These are phyloP conservation scores for Oropetium thomaeum DNA, from an alignment of 176 grass and related monocot species.

Conservation along the genomic window DNA sequence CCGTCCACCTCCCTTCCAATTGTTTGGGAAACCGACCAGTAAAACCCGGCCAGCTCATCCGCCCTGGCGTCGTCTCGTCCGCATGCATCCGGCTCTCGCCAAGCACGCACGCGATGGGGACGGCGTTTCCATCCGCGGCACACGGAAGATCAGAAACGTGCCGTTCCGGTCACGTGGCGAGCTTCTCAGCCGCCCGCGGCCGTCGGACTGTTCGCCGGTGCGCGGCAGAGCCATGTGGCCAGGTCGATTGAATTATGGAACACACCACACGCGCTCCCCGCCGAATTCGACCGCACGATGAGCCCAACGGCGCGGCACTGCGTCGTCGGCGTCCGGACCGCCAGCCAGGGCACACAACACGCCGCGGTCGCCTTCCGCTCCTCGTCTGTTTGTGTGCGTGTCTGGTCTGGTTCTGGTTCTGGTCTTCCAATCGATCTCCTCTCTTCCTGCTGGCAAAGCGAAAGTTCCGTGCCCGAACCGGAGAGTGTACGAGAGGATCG, in stretches of 20 bases:
- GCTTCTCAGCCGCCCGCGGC: neutral
- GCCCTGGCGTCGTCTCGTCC: neutral
- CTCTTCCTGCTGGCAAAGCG: neutral
- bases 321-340: too few relatives aligned
- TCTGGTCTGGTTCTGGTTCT: too few relatives aligned
- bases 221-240: neutral
- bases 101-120: too few relatives aligned
- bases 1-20: neutral
- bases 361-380: neutral
- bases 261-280: neutral
- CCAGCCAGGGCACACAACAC: neutral
- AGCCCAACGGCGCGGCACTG: too few relatives aligned
- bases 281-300: neutral
- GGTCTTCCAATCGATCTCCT: too few relatives aligned
- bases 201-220: too few relatives aligned
- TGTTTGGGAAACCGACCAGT: neutral
- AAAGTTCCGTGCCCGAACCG: slow-evolving; percentile 10
- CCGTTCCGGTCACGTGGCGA: slow-evolving; percentile 13
- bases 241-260: neutral
- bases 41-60: slow-evolving; percentile 6
- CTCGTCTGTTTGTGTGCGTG: neutral
- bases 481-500: slow-evolving; percentile 4
- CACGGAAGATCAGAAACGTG: neutral
- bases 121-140: neutral
- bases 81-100: neutral